Conservation (phyloP, 1,139 yeast species). For the Cylindricascospora bacillispora region DNA sequence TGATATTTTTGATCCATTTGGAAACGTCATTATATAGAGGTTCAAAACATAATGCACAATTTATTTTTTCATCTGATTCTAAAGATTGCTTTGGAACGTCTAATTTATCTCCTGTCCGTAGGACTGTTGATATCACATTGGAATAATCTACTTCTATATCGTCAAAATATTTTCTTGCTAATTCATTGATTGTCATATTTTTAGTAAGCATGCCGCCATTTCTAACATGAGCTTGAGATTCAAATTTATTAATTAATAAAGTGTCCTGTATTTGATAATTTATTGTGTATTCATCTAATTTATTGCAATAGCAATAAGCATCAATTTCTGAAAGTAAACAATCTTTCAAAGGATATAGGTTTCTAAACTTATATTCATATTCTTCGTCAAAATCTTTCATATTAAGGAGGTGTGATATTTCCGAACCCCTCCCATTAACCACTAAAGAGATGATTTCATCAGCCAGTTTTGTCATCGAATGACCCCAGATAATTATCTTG, state of each 20-base stretch:
- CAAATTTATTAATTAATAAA: slow-evolving; percentile 10
- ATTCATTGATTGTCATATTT: slow-evolving; percentile 68
- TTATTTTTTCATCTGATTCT: slow-evolving; percentile 5
- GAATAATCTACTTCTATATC: slow-evolving; percentile 74
- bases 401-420: slow-evolving; percentile 41
- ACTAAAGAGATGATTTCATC: slow-evolving; percentile 66
- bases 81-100: slow-evolving; percentile 35
- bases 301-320: slow-evolving; percentile 30
- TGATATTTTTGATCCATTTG: slow-evolving; percentile 60
- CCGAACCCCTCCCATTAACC: slow-evolving; percentile 82
- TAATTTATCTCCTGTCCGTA: slow-evolving; percentile 75
- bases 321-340: slow-evolving; percentile 53
- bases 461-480: slow-evolving; percentile 75
- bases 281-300: slow-evolving; percentile 15
- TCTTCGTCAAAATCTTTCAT: slow-evolving; percentile 30
- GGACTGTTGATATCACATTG: slow-evolving; percentile 87
- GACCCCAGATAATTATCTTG: slow-evolving; percentile 54
- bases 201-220: slow-evolving; percentile 27
- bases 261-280: slow-evolving; percentile 13
- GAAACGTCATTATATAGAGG: slow-evolving; percentile 44
- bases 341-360: slow-evolving; percentile 65
- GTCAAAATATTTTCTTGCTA: slow-evolving; percentile 61
- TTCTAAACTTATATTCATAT: slow-evolving; percentile 27
- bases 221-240: slow-evolving; percentile 1
- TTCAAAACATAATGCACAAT: slow-evolving; percentile 43